Percentiles rank a stretch among this genome's conserved stretches.
These are phyloP conservation scores for sorghum (Sorghum bicolor) DNA, from an alignment of 176 grass and related monocot species.

Conservation along the genomic window Sorghum_bicolor_NCBIv3 NC_012873.2:63898501-63899000, in stretches of 20 bases:
- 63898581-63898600: not conserved
- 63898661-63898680: not conserved
- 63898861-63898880: conserved; percentile 62
- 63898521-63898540: not conserved
- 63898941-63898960: conserved; percentile 78
- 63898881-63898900: conserved; percentile 79
- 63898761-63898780: not conserved
- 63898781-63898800: not conserved
- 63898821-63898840: not conserved
- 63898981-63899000: conserved; percentile 94
- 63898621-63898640: not conserved
- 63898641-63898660: not conserved
- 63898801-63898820: not conserved
- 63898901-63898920: conserved; percentile 92
- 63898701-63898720: not conserved
- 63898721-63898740: not conserved
- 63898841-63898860: not conserved
- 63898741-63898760: not conserved
- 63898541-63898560: not conserved
- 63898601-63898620: not conserved
- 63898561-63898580: not conserved
- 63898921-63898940: conserved; percentile 86
- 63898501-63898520: not conserved
- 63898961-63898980: conserved; percentile 88
- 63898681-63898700: not conserved